Base-by-base conservation (phyloP, 192 early-diverging fungal species). In the Cladochytrium replicatum region DNA sequence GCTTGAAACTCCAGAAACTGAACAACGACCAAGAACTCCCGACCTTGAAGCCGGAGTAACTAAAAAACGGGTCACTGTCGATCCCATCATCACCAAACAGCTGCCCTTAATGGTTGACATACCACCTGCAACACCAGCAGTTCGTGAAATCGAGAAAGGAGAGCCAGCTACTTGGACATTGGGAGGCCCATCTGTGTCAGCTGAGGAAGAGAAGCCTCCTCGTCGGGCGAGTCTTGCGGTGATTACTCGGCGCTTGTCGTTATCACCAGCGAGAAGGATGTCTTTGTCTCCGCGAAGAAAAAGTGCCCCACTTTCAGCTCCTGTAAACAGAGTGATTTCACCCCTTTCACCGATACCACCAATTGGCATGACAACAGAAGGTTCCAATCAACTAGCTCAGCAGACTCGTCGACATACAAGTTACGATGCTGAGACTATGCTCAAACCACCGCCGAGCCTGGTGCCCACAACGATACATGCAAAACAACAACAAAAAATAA, bases 91-190 rank as follows among this genome's bases (percentile, higher is more conserved):
- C 40, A 5, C 38, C 32, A 6, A 28, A 24, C 50, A 39, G 9
- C 41, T n/a, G 15, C 6, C 6, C 41, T n/a, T 22, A n/a, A n/a
- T 8, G 41, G 17, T 34, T 17, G 45, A 48, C 13, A 27, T 63
- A 1, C 66, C 58, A 8, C 61, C 65, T 8, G 61, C 64, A 30
- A 60, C 51, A 3, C 69, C 72, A n/a, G 48, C 54, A 29, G 72
- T 74, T 4, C 60, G 57, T 17, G 53, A 68, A 27, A 43, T 63
- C 27, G 72, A 74, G 31, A 9, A 29, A 6, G 67, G 64, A n/a
- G 50, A 19, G 11, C 9, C 50, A 19, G 26, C 32, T 17, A 58
- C 50, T 17, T 74, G 72, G 72, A 74, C 68, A 28, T 28, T 73
- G 26, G 39, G 30, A 13, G 54, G 48, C 21, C 68, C 72, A 25